Evolutionary conservation across 768 basidiomycete species (phyloP).

Genomic region (Mycena leptocephala): DNA sequence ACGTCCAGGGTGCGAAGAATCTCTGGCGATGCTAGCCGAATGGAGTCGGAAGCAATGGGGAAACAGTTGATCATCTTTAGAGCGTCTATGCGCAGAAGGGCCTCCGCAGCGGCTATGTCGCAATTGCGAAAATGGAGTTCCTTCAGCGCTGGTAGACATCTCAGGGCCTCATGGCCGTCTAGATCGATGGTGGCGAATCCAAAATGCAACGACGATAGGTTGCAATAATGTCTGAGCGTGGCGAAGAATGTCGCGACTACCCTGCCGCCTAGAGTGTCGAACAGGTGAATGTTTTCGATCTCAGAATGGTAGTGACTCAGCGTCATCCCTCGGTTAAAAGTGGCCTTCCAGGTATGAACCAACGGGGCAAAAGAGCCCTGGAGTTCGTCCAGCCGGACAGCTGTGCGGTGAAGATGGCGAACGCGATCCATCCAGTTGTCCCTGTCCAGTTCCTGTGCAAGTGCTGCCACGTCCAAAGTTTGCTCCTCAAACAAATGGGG

Average conservation of each 20-base stretch:
- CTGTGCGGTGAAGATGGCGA: no score
- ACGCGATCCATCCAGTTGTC: no score
- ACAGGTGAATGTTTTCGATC: neutral
- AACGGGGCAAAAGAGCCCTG: neutral
- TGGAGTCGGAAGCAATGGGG: neutral
- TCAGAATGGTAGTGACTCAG: neutral
- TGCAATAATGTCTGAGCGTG: neutral
- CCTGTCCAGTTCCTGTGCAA: no score
- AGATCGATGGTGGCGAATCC: neutral
- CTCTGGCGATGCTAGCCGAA: neutral
- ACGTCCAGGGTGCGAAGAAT: neutral
- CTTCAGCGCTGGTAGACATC: neutral
- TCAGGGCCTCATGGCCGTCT: neutral
- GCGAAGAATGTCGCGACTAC: neutral
- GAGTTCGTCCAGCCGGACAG: no score
- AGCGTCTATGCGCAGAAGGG: neutral
- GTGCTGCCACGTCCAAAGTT: no score
- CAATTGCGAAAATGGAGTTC: neutral
- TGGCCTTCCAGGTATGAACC: neutral
- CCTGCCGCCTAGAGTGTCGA: neutral
- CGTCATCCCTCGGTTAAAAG: neutral
- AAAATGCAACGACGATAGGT: neutral
- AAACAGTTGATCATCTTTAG: neutral
- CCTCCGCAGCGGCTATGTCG: neutral
- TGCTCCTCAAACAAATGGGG: no score